A percentile compares a stretch with the other conserved stretches of the same genome.
Evolutionary conservation across 2,329 filamentous ascomycete genomes (phyloP).

Genomic region (Claviceps lovelessii): DNA sequence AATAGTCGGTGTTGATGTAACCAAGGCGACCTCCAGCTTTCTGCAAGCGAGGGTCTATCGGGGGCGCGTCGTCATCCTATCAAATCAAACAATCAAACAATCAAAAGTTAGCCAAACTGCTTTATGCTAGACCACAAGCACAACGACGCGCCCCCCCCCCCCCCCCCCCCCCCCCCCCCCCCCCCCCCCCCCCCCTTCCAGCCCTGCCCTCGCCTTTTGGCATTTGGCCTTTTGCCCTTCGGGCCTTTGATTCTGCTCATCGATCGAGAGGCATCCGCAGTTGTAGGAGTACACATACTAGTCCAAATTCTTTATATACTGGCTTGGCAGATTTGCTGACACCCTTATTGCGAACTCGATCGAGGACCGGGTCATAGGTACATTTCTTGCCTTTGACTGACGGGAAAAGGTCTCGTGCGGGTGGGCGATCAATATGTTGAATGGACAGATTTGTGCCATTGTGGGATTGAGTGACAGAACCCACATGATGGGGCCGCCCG

Average conservation of each 20-base stretch:
- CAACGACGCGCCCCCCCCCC: conserved; percentile 46
- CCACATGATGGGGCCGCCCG: conserved; percentile 11
- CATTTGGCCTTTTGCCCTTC: not conserved
- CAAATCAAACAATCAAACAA: conserved; percentile 16
- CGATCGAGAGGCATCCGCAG: conserved; percentile 18
- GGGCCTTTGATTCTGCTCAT: not conserved
- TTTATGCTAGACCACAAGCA: conserved; percentile 26
- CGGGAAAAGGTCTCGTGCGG: conserved; percentile 42
- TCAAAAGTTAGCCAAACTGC: conserved; percentile 40
- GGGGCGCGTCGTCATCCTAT: conserved; percentile 66
- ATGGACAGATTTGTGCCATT: conserved; percentile 22
- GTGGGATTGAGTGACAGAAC: conserved; percentile 13
- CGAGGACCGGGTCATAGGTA: conserved; percentile 46
- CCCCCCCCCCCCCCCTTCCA: conserved; percentile 17
- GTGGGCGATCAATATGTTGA: conserved; percentile 27
- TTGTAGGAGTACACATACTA: conserved; percentile 47
- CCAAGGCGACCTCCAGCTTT: conserved; percentile 46
- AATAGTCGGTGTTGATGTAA: conserved; percentile 57
- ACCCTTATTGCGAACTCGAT: conserved; percentile 32
- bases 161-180: conserved; percentile 19
- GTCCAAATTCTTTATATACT: conserved; percentile 48
- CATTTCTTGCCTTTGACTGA: conserved; percentile 42
- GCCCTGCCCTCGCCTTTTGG: too few relatives aligned
- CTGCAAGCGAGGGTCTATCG: conserved; percentile 69
- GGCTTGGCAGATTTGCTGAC: conserved; percentile 45